A percentile compares a stretch with the other conserved stretches of the same genome.
Evolutionary conservation across 1,284 basidiomycete genomes (phyloP).

Genomic region (Hemileia vastatrix): DNA sequence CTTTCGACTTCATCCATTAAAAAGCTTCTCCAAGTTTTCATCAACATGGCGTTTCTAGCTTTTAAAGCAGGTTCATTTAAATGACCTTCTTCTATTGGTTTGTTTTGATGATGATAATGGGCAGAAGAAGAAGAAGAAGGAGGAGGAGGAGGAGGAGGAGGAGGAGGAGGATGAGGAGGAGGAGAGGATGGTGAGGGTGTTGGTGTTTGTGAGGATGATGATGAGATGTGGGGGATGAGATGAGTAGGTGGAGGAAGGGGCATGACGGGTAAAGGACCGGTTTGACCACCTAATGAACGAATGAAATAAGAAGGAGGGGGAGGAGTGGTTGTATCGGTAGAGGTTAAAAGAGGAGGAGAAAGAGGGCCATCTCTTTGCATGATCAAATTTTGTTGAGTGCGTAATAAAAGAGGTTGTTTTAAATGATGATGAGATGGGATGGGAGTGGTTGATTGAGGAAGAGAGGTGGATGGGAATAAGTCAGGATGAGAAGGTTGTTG

Average conservation of each 20-base stretch:
- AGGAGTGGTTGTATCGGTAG: neutral
- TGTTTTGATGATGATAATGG: neutral
- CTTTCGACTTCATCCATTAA: constrained; percentile 22
- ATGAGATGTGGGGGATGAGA: neutral
- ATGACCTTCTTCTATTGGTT: neutral
- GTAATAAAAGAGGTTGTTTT: too few relatives aligned
- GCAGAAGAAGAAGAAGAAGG: too few relatives aligned
- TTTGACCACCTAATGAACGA: constrained; percentile 15
- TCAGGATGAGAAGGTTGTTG: neutral
- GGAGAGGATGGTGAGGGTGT: neutral
- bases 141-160: neutral
- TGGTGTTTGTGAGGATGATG: neutral
- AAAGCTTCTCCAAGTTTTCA: constrained; percentile 14
- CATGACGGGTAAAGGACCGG: constrained; percentile 16
- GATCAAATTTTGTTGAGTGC: constrained; percentile 17
- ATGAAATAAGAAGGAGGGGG: constrained; percentile 22
- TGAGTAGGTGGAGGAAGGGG: neutral
- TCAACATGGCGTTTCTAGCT: constrained; percentile 11
- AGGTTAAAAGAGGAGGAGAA: constrained; percentile 4
- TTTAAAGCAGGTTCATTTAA: constrained; percentile 17
- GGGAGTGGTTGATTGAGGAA: neutral
- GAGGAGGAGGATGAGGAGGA: neutral
- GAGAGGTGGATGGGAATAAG: neutral
- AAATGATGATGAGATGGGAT: too few relatives aligned
- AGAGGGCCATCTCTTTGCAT: constrained; percentile 20